Conservation (phyloP, 202 grass and related monocot species). For the Panicum hallii region DNA sequence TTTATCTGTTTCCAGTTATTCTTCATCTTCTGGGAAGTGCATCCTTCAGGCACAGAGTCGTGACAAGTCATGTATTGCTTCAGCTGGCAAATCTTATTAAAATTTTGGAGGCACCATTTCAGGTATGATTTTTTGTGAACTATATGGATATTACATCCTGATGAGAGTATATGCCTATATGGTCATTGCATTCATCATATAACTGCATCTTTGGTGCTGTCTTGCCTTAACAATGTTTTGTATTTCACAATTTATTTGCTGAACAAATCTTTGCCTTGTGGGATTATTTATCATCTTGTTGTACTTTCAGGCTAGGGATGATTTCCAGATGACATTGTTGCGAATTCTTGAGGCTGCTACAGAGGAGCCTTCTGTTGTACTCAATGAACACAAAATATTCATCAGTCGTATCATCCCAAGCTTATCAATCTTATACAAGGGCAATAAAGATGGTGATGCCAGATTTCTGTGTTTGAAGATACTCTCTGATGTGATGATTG, state of each 20-base stretch:
- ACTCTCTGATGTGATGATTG: conserved; percentile 84
- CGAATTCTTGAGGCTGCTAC: conserved; percentile 82
- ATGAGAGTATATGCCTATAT: not conserved
- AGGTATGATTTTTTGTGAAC: conserved; percentile 52
- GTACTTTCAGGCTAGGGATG: conserved; percentile 86
- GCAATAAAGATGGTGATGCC: conserved; percentile 90
- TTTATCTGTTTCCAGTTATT: conserved; percentile 89
- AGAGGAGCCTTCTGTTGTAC: conserved; percentile 87
- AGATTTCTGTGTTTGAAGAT: conserved; percentile 98
- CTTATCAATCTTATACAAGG: conserved; percentile 85
- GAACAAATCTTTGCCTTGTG: conserved; percentile 10
- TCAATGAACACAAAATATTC: conserved; percentile 71
- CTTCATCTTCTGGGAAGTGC: conserved; percentile 95
- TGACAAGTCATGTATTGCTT: conserved; percentile 77
- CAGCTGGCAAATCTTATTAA: conserved; percentile 92
- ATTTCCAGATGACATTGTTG: conserved; percentile 95
- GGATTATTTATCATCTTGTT: conserved; percentile 37
- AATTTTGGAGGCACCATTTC: conserved; percentile 86
- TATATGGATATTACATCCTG: conserved; percentile 18
- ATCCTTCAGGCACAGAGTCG: conserved; percentile 82
- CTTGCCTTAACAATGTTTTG: conserved; percentile 27
- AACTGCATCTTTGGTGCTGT: conserved; percentile 23
- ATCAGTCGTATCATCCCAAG: conserved; percentile 76
- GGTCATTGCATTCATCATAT: conserved; percentile 29
- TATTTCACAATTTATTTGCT: conserved; percentile 29